phyloP scores from a whole-genome alignment of 192 early-diverging fungal species.

The Coemansia sp. region DNA sequence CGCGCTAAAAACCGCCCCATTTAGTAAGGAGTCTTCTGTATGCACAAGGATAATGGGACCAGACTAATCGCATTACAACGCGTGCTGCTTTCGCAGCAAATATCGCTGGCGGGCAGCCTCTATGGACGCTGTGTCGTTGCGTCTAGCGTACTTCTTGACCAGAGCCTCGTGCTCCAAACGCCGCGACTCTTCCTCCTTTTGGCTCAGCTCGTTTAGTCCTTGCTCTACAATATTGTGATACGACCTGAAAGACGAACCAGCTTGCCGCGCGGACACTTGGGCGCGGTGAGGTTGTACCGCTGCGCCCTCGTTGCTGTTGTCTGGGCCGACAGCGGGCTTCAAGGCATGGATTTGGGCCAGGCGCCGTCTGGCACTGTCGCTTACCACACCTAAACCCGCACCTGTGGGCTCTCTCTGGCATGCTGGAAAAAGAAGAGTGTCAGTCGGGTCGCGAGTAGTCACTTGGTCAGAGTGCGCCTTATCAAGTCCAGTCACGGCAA shows the following conservation, averaged over 20 bases:
- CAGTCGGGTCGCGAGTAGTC: no score
- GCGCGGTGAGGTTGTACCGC: neutral
- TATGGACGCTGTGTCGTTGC: conserved; percentile 22
- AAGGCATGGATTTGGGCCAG: neutral
- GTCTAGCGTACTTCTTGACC: conserved; percentile 25
- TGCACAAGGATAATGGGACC: neutral
- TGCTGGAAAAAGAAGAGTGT: no score
- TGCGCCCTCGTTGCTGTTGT: neutral
- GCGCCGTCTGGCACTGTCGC: neutral
- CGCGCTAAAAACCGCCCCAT: no score
- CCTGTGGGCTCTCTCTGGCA: no score
- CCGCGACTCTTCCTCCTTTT: neutral
- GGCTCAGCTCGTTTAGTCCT: conserved; percentile 3
- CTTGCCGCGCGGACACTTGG: neutral
- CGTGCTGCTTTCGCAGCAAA: conserved; percentile 13
- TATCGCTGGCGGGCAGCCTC: conserved; percentile 34
- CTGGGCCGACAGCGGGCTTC: no score
- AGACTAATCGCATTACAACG: no score
- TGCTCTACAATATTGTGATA: neutral
- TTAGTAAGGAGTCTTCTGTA: no score
- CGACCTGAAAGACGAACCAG: neutral
- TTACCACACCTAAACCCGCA: no score
- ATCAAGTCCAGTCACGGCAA: conserved; percentile 15
- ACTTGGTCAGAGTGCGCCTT: neutral
- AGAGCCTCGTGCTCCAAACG: conserved; percentile 10